A percentile compares a stretch with the other conserved stretches of the same genome.
Conservation (phyloP, 192 early-diverging fungal genomes). For the Coemansia sp. region DNA sequence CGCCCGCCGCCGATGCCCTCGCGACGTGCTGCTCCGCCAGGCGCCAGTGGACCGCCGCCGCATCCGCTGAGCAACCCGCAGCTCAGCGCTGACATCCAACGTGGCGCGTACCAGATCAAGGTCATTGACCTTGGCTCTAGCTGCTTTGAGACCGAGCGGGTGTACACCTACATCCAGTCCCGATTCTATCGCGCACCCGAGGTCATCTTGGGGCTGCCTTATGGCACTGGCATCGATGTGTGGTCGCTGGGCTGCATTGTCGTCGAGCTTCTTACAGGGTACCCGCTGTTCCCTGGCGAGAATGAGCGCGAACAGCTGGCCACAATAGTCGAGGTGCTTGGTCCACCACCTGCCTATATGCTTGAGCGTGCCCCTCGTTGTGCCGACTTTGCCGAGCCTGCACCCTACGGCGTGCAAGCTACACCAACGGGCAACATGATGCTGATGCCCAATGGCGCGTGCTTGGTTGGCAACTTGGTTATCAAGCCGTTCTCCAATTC, state of each 20-base stretch:
- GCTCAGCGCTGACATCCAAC: constrained; percentile 36
- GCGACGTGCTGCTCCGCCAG: constrained; percentile 28
- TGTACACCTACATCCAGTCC: constrained; percentile 97
- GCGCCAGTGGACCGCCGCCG: constrained; percentile 17
- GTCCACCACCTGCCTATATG: constrained; percentile 71
- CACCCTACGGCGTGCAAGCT: constrained; percentile 26
- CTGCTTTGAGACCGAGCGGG: constrained; percentile 88
- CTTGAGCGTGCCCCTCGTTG: constrained; percentile 76
- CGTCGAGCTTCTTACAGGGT: constrained; percentile 83
- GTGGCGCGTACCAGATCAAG: constrained; percentile 72
- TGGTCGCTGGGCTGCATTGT: constrained; percentile 97
- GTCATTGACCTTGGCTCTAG: constrained; percentile 98
- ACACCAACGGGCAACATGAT: constrained; percentile 26
- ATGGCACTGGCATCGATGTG: constrained; percentile 93
- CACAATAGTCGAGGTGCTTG: constrained; percentile 93
- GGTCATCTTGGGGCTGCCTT: constrained; percentile 87
- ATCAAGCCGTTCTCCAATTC: constrained; percentile 64
- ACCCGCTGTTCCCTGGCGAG: constrained; percentile 96
- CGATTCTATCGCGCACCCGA: constrained; percentile 97
- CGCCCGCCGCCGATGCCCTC: constrained; percentile 57
- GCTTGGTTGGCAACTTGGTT: constrained; percentile 30
- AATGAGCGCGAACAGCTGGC: constrained; percentile 95
- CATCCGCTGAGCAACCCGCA: constrained; percentile 47
- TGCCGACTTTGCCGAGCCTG: constrained; percentile 78
- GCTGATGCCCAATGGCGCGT: constrained; percentile 32